Evolutionary conservation across 768 basidiomycete genomes (phyloP).

Genomic region (Collybia mongolica): DNA sequence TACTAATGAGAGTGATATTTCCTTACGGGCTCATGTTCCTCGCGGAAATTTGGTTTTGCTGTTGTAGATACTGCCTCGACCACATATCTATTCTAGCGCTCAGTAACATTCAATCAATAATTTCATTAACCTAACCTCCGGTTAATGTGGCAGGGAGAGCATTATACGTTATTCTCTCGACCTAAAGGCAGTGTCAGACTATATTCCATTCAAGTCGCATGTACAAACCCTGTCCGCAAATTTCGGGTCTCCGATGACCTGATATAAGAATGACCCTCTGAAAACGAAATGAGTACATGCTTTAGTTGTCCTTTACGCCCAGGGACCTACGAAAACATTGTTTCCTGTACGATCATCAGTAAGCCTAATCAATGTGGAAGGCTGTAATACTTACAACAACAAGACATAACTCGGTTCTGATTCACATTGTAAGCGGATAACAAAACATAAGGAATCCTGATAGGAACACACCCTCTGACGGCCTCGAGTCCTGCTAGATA

Average conservation of each 20-base stretch:
- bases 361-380: neutral
- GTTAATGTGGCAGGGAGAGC: slow-evolving; percentile 46
- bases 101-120: slow-evolving; percentile 5
- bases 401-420: slow-evolving; percentile 52
- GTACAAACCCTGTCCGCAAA: slow-evolving; percentile 19
- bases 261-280: slow-evolving; percentile 52
- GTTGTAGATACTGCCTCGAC: slow-evolving; percentile 58
- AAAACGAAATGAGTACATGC: neutral
- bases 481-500: slow-evolving; percentile 56
- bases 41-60: slow-evolving; percentile 56
- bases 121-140: slow-evolving; percentile 31
- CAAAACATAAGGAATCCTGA: neutral
- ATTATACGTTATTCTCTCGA: slow-evolving; percentile 49
- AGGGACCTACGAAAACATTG: slow-evolving; percentile 53
- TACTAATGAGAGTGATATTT: neutral
- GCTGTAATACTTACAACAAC: slow-evolving; percentile 39
- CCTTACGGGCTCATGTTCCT: slow-evolving; percentile 53
- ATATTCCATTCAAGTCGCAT: neutral
- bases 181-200: slow-evolving; percentile 13
- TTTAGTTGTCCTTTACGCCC: neutral
- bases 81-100: slow-evolving; percentile 46
- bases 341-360: slow-evolving; percentile 35
- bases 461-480: slow-evolving; percentile 40
- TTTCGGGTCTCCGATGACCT: slow-evolving; percentile 47
- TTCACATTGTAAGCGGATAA: neutral